Evolutionary conservation across 2,329 filamentous ascomycete species (phyloP).

Genomic region (Pestalotiopsis sp.): DNA sequence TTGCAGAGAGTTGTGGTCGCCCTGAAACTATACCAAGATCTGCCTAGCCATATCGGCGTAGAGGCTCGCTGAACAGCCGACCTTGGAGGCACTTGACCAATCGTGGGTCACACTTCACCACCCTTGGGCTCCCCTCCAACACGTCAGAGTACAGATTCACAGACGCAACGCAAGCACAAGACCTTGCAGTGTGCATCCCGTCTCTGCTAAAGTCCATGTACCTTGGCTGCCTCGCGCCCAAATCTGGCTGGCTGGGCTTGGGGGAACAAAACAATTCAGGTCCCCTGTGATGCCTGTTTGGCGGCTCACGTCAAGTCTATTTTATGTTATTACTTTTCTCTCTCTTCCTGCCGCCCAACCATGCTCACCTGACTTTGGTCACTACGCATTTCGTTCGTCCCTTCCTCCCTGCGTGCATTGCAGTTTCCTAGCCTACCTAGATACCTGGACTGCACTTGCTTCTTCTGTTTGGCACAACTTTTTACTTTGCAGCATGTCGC

Average conservation of each 20-base stretch:
- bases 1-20: neutral
- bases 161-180: neutral
- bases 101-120: neutral
- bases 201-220: neutral
- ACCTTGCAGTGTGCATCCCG: conserved; percentile 11
- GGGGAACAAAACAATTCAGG: conserved; percentile 7
- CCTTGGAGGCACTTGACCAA: conserved; percentile 4
- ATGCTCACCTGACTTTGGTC: conserved; percentile 9
- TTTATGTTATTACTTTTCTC: neutral
- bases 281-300: neutral
- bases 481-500: no score
- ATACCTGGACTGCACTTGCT: neutral
- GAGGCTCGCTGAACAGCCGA: conserved; percentile 1
- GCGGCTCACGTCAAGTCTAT: neutral
- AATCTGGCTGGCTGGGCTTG: neutral
- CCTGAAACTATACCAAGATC: conserved; percentile 12
- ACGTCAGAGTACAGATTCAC: neutral
- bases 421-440: neutral
- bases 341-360: neutral
- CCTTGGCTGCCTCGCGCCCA: neutral
- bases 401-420: neutral
- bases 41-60: conserved; percentile 5
- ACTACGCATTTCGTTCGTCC: neutral
- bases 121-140: neutral
- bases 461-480: neutral